Evolutionary conservation across 352 stramenopile species (phyloP), one percentile per base, ranked within the genome.

Genomic region (Peronospora destructor): DNA sequence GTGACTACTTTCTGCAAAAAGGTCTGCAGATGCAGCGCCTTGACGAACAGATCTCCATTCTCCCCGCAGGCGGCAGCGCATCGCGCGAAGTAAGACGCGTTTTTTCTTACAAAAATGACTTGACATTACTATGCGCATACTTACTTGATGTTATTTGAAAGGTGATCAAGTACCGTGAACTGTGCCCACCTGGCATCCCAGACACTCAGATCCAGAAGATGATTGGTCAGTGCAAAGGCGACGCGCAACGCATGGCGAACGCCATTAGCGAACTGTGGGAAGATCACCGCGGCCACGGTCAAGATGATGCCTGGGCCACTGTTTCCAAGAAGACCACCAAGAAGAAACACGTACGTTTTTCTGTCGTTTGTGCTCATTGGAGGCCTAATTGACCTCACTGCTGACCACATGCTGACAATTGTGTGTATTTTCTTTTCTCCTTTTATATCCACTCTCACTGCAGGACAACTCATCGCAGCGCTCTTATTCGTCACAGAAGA

Each of bases 181-280:
- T 89, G 23, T 93, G 82, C 52, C 82, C 82, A 36, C 82, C 73
- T n/a, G 82, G 77, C 59, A 93, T 76, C 19, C 48, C 84, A 53
- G 80, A 93, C 65, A 69, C 33, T 40, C 73, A 83, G 59, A 89
- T 93, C 52, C 60, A 78, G 47, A 56, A 66, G 45, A 52, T 91
- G 54, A 70, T 93, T 35, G 67, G 66, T 41, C 67, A 85, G 63
- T 75, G 75, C 62, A 86, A 90, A 61, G 71, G 76, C 56, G 76
- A 93, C 47, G 65, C 80, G 25, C 62, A 74, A 38, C 68, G 68
- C 53, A 91, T 86, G 45, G 74, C 86, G 54, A 74, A 70, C 37
- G 71, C 71, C 29, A 84, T 93, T 37, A 93, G 69, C 39, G 82
- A 93, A 61, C 58, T 93, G 49, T 93, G 82, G 82, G 82, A 93